A percentile compares a stretch with the other conserved stretches of the same genome.
These are phyloP conservation scores for Gymnopus androsaceus DNA, from an alignment of 1,284 basidiomycete genomes.

Conservation along the genomic window DNA sequence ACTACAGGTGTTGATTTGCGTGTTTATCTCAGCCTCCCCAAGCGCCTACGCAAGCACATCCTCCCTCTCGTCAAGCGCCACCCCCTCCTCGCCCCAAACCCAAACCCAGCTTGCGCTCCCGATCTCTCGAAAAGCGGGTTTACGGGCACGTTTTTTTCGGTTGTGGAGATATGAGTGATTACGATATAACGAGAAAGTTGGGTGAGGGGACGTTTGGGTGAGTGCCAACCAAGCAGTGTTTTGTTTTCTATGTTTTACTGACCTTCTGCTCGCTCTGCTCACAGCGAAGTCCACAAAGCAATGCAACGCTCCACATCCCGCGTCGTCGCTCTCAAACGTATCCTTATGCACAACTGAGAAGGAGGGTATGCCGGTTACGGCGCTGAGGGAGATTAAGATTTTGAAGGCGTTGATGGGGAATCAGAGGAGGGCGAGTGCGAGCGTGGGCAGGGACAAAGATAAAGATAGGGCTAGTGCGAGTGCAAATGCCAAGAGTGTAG, in stretches of 20 bases:
- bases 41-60: no score
- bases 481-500: no score
- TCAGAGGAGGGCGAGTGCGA: no score
- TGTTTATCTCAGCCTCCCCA: no score
- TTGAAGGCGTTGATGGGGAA: slow-evolving; percentile 88
- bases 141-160: slow-evolving; percentile 76
- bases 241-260: slow-evolving; percentile 1
- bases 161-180: slow-evolving; percentile 77
- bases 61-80: no score
- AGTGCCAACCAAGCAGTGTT: no score
- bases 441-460: no score
- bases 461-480: no score
- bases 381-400: slow-evolving; percentile 97
- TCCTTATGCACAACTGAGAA: slow-evolving; percentile 96
- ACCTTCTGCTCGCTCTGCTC: slow-evolving; percentile 7
- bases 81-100: background rate
- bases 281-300: slow-evolving; percentile 88
- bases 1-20: no score
- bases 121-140: slow-evolving; percentile 56
- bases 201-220: slow-evolving; percentile 98
- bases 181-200: slow-evolving; percentile 81
- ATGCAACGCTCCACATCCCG: slow-evolving; percentile 62
- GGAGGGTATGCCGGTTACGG: slow-evolving; percentile 95
- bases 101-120: slow-evolving; percentile 27
- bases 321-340: slow-evolving; percentile 89